Evolutionary conservation across 176 grass and related monocot genomes (phyloP), one percentile per base, ranked within the genome.

Genomic region (Triticum urartu): DNA sequence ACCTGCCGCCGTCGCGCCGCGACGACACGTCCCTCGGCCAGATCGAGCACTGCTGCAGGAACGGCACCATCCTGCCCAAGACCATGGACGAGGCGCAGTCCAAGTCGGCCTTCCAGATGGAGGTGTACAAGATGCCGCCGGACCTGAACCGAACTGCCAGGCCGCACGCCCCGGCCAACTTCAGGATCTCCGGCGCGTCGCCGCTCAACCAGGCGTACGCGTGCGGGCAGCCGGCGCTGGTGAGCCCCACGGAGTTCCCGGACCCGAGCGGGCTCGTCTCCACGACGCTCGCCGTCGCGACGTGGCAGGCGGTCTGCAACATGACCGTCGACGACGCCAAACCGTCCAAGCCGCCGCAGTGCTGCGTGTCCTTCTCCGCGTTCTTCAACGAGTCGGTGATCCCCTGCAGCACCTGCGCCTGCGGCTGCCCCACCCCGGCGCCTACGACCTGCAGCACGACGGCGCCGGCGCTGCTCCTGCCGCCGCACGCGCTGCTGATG

Each of bases 61-160:
- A 97, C 64, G 95, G 95, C 65, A 97, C 92, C 38, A 59, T 97
- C 54, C 81, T 94, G 40, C 95, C 95, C 52, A 89, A 81, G 73
- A 47, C 77, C 82, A 92, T 97, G 89, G 89, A 91, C 35, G 79
- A 11, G 11, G 90, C 65, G 72, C 92, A 88, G 63, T 86, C 89
- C 81, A 78, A 64, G 66, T 94, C 95, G 11, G 90, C 95, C 20
- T 97, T 97, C 88, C 95, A 93, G 85, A 90, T 97, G 81, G 81
- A 86, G 79, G 95, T 97, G 50, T 97, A 84, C 95, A 97, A 97
- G 91, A 94, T 97, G 95, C 90, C 89, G 18, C 95, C 95, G 1
- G 87, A 97, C 83, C 24, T 93, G 11, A 89, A 93, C 78, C 79
- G 91, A 15, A 89, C 91, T 10, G 64, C 24, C 45, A 20, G 72